Percentiles rank a stretch among this genome's conserved stretches.
Evolutionary conservation across 1,284 basidiomycete genomes (phyloP).

Genomic region (Entoloma clypeatum): DNA sequence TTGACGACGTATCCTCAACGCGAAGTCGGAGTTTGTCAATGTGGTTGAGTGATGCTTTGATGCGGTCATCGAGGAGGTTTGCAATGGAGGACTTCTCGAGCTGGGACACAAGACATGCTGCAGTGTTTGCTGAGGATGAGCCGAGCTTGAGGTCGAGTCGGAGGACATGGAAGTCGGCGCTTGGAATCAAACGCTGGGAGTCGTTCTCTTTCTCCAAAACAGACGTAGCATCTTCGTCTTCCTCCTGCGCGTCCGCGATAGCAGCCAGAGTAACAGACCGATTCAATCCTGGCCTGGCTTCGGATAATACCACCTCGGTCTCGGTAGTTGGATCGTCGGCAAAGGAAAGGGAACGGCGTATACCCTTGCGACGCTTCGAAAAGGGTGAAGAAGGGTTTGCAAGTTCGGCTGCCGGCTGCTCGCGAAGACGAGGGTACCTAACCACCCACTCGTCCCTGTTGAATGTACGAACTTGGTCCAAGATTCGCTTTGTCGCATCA

Average conservation of each 20-base stretch:
- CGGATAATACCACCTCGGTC: constrained; percentile 63
- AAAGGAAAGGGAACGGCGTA: constrained; percentile 74
- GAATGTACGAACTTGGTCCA: constrained; percentile 74
- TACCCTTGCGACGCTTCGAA: constrained; percentile 34
- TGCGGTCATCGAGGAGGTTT: constrained; percentile 85
- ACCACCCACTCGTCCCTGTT: constrained; percentile 86
- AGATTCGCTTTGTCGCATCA: constrained; percentile 65
- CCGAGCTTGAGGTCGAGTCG: constrained; percentile 93
- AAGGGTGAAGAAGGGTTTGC: constrained; percentile 23
- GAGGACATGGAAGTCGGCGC: constrained; percentile 78
- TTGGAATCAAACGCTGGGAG: constrained; percentile 40
- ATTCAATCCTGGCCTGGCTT: constrained; percentile 44
- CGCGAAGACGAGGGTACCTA: constrained; percentile 73
- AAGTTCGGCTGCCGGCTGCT: constrained; percentile 31
- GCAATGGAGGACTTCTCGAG: constrained; percentile 93
- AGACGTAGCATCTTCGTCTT: constrained; percentile 27
- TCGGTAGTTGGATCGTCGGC: constrained; percentile 72
- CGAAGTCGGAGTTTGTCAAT: constrained; percentile 84
- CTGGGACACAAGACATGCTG: constrained; percentile 82
- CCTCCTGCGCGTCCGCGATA: constrained; percentile 42
- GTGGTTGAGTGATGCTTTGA: constrained; percentile 76
- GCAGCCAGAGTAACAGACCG: constrained; percentile 57
- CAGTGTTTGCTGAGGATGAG: constrained; percentile 62
- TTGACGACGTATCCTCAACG: constrained; percentile 89
- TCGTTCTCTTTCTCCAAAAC: constrained; percentile 34